phyloP scores from a whole-genome alignment of 2,329 filamentous ascomycete species.

The Colletotrichum falcatum region DNA sequence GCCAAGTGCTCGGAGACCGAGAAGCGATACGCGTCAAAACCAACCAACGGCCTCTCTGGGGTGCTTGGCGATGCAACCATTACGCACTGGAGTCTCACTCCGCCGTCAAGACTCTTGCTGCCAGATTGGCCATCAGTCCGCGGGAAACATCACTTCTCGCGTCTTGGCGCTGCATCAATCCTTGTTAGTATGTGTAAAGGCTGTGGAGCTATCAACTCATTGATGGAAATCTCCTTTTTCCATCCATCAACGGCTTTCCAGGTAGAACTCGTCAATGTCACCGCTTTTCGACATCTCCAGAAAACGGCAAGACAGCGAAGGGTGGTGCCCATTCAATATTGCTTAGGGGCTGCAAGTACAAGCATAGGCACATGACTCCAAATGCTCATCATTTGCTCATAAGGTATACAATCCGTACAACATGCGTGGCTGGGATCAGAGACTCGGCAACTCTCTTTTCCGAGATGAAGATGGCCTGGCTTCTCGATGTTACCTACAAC shows the following conservation, averaged over 20 bases:
- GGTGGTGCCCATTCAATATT: neutral
- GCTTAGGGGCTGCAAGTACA: neutral
- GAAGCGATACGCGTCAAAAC: slow-evolving; percentile 17
- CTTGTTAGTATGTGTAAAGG: neutral
- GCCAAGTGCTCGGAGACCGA: slow-evolving; percentile 35
- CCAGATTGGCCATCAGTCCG: slow-evolving; percentile 12
- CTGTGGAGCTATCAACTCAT: slow-evolving; percentile 26
- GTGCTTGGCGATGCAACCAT: slow-evolving; percentile 20
- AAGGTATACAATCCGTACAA: neutral
- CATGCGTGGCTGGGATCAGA: neutral
- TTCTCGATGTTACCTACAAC: neutral
- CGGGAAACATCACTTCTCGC: slow-evolving; percentile 16
- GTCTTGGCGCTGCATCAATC: slow-evolving; percentile 33
- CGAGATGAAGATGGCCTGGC: neutral
- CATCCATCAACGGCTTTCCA: slow-evolving; percentile 18
- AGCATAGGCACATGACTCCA: too few species aligned
- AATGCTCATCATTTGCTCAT: neutral
- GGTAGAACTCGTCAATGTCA: neutral
- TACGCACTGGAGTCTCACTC: slow-evolving; percentile 16
- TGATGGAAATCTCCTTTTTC: slow-evolving; percentile 35
- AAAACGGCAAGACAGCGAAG: neutral
- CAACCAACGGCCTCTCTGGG: neutral
- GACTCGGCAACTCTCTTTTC: neutral
- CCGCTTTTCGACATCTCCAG: neutral
- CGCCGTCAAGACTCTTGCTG: slow-evolving; percentile 9